Percentiles rank a stretch among this genome's conserved stretches.
These are phyloP conservation scores for Cyberlindnera veronae DNA, from an alignment of 805 yeast species.

Conservation along the genomic window DNA sequence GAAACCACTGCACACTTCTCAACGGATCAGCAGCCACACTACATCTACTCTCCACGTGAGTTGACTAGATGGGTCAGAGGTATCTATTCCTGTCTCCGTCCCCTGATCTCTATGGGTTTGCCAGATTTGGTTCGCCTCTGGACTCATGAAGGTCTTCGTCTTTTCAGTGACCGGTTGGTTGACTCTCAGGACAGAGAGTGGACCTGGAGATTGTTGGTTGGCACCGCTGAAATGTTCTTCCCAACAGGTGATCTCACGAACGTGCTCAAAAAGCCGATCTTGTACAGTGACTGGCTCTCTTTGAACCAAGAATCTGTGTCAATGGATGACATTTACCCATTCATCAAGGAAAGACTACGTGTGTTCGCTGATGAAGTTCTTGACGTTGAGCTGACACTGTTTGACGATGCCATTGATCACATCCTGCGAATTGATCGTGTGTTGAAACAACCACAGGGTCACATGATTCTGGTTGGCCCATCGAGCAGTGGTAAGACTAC, in stretches of 20 bases:
- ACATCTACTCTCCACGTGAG: conserved; percentile 85
- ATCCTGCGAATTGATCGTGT: conserved; percentile 78
- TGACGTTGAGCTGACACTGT: conserved; percentile 56
- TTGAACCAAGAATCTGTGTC: conserved; percentile 56
- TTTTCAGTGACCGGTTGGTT: conserved; percentile 72
- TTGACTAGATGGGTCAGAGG: conserved; percentile 85
- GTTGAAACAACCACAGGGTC: conserved; percentile 83
- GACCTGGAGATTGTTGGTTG: conserved; percentile 40
- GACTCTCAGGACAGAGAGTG: conserved; percentile 42
- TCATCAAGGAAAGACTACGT: conserved; percentile 59
- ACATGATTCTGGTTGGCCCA: conserved; percentile 79
- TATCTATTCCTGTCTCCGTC: conserved; percentile 47
- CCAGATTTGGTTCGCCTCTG: conserved; percentile 57
- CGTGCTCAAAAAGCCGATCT: conserved; percentile 47
- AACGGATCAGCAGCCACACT: conserved; percentile 45
- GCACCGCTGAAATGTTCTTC: conserved; percentile 39
- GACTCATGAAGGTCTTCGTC: conserved; percentile 77
- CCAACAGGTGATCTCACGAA: conserved; percentile 38
- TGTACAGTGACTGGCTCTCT: conserved; percentile 75
- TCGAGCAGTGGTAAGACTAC: conserved; percentile 81
- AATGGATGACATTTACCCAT: conserved; percentile 43
- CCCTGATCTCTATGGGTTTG: conserved; percentile 36
- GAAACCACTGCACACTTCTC: conserved; percentile 41
- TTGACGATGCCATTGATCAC: conserved; percentile 71
- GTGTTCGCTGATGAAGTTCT: conserved; percentile 79